These are phyloP conservation scores for Tricholoma terreum DNA, from an alignment of 768 basidiomycete genomes.

Conservation along the genomic window DNA sequence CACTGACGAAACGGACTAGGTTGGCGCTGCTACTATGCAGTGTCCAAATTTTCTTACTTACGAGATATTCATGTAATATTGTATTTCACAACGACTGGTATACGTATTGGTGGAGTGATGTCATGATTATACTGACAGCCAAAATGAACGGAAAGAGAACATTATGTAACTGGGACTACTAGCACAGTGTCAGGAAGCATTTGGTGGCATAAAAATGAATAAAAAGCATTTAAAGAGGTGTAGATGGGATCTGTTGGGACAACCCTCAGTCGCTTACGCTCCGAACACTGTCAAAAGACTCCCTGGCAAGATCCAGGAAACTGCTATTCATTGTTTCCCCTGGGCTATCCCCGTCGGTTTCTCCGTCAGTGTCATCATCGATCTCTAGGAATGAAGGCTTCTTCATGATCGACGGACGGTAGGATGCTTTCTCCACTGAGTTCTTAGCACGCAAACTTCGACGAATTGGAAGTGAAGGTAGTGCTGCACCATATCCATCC, in stretches of 20 bases:
- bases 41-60: conserved; percentile 6
- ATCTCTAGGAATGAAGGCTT: conserved; percentile 77
- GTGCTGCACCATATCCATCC: conserved; percentile 14
- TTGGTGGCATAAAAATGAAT: conserved; percentile 17
- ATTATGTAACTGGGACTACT: conserved; percentile 2
- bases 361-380: conserved; percentile 43
- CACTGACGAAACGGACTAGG: conserved; percentile 74
- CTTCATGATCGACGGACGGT: conserved; percentile 53
- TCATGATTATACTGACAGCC: not conserved
- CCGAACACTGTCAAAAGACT: conserved; percentile 48
- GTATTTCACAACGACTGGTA: conserved; percentile 6
- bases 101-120: not conserved
- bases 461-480: conserved; percentile 32
- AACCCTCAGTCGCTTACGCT: conserved; percentile 23
- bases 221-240: conserved; percentile 16
- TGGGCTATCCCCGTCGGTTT: conserved; percentile 22
- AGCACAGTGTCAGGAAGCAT: conserved; percentile 14
- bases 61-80: conserved; percentile 12
- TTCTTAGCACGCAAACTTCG: conserved; percentile 29
- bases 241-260: conserved; percentile 6
- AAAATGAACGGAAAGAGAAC: not conserved
- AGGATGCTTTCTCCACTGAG: conserved; percentile 37
- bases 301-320: conserved; percentile 51
- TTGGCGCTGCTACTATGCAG: not conserved
- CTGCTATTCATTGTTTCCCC: conserved; percentile 32